Base-by-base conservation (phyloP, 352 stramenopile genomes). In the Pythium oligandrum region DNA sequence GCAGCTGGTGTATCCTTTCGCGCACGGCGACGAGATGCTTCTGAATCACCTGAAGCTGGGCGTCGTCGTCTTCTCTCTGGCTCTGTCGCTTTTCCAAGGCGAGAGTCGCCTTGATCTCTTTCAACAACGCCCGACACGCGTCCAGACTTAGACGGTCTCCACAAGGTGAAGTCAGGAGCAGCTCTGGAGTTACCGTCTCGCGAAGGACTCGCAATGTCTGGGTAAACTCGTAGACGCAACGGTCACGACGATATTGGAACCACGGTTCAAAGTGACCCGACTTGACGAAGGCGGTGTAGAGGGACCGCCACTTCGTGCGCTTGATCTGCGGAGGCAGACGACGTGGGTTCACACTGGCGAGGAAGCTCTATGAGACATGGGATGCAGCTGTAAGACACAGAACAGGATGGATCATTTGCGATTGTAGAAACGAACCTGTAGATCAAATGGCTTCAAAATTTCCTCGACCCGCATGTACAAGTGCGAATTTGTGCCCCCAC, bases 181-280 rank as follows among this genome's bases (percentile, higher is more conserved):
- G 59, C 10, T 55, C 45, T 1, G 57, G 57, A 2, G 75, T 64
- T 26, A 90, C 71, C 34, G 50, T 80, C 38, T 66, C 60, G 9
- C 80, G 80, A 46, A 93, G 45, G 0, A 66, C 64, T 6, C 71
- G 74, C 36, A 93, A 61, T 17, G 81, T 83, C 7, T 72, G 60
- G 3, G 70, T 66, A 50, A 93, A 90, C 46, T 89, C 74, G 39
- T 72, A 57, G 54, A 90, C 73, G 58, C 83, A 93, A 11, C 77
- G 70, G 40, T 80, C 65, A 8, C 83, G 75, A 10, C 76, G 80
- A 44, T 80, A 88, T 35, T 52, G 64, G 49, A 93, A 93, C 83
- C 83, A 93, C 10, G 83, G 78, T 40, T 79, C 55, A 44, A 93
- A 93, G 40, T 93, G 80, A 26, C 78, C 74, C 3, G 78, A 88